Evolutionary conservation across 225 moss, liverwort and hornwort species (phyloP), one percentile per base, ranked within the genome.

Genomic region (Anthoceros angustus): DNA sequence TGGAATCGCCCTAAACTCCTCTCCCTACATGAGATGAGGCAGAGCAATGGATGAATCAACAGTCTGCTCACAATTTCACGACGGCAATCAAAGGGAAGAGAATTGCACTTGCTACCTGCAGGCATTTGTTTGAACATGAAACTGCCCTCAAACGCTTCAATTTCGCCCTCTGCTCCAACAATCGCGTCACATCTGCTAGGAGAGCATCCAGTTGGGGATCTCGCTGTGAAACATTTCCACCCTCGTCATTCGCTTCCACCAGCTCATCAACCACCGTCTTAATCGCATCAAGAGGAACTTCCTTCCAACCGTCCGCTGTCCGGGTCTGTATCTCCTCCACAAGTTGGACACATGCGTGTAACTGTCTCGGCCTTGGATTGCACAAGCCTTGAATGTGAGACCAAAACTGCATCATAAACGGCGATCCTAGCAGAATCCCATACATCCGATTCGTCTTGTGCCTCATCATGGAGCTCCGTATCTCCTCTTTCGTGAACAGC

Each of bases 251-350:
- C n/a, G 1, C 4, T 20, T 12, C 65, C 32, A 25, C 63, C 42
- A 83, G 60, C 40, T 21, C 65, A 8, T 55, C 55, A 5, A 79
- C 72, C 4, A 69, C 63, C 14, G 0, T 66, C 20, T 74, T 72
- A 11, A 82, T 42, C 0, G 71, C 76, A 62, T 70, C 72, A 8
- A 82, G 71, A 0, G 82, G 82, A 14, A 79, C 78, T 42, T 76
- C 67, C 42, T 79, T 79, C 79, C 78, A 82, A 20, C 82, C 82
- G 42, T 74, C 72, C 1, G 66, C 43, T 4, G 82, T 79, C 0
- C 82, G 70, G 7, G 43, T 50, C 60, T 74, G 79, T 15, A 82
- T 11, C 70, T 79, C 76, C 42, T 82, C 79, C 2, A 79, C 68
- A 0, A 82, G 50, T 25, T 38, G 16, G 45, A 79, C 24, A 45